Evolutionary conservation across 768 basidiomycete genomes (phyloP).

Genomic region (Suillus alpinus): DNA sequence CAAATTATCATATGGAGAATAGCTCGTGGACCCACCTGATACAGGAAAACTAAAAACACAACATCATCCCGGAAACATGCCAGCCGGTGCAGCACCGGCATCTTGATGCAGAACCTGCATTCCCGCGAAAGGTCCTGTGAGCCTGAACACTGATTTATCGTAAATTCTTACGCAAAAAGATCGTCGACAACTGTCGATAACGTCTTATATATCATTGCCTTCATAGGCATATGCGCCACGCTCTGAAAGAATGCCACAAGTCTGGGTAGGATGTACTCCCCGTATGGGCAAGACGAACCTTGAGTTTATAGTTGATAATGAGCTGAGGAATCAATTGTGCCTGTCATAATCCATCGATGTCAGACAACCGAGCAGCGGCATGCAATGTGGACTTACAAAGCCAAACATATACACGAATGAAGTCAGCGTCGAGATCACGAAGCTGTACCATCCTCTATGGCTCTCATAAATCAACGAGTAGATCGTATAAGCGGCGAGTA

Average conservation of each 20-base stretch:
- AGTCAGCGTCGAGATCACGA: constrained; percentile 88
- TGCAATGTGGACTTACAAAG: constrained; percentile 64
- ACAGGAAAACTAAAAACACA: constrained; percentile 88
- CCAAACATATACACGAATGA: constrained; percentile 97
- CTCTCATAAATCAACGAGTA: constrained; percentile 82
- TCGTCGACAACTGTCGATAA: constrained; percentile 90
- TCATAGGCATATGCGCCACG: constrained; percentile 98
- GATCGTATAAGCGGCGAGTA: constrained; percentile 70
- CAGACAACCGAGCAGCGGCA: constrained; percentile 9
- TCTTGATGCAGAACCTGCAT: constrained; percentile 87
- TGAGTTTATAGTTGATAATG: constrained; percentile 97
- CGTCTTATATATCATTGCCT: constrained; percentile 95
- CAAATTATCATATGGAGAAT: constrained; percentile 9
- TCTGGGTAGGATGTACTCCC: constrained; percentile 2
- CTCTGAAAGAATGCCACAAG: constrained; percentile 46
- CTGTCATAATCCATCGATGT: constrained; percentile 36
- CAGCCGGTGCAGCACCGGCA: constrained; percentile 92
- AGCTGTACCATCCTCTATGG: constrained; percentile 95
- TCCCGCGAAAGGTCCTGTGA: constrained; percentile 13
- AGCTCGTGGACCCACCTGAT: constrained; percentile 61
- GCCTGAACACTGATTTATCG: constrained; percentile 3
- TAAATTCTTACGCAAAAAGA: constrained; percentile 71
- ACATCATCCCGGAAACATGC: constrained; percentile 89
- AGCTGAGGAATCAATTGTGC: constrained; percentile 84
- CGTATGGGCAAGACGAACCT: constrained; percentile 46